Base-by-base conservation (phyloP, 2,329 filamentous ascomycete genomes). In the Bipolaris sorokiniana region DNA sequence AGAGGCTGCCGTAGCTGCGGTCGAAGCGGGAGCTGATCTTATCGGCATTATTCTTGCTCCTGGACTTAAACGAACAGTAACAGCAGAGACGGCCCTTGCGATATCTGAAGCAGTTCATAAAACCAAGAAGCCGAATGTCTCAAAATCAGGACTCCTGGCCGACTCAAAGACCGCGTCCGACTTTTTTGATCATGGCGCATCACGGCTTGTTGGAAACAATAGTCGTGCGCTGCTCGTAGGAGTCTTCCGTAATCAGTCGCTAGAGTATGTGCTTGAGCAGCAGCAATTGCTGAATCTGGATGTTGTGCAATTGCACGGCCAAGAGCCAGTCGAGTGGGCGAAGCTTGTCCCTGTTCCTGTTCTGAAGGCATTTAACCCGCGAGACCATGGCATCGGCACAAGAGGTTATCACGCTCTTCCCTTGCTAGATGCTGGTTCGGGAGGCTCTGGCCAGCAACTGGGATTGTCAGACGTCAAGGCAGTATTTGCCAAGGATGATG, bases 281-380 rank as follows among this genome's bases (percentile, higher is more conserved):
- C 90, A 96, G 67, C 86, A 86, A 63, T 81, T 87, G 11, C 87
- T 97, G 63, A 82, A 84, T 44, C 85, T 99, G 41, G 95, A 99
- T 73, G 80, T 97, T 51, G 91, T 99, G 6, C 95, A 99, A 73
- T 84, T 99, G 2, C 95, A 99, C 72, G 96, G 95, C 7, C 84
- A 89, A 45, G 96, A 99, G 74, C 94, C 95, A 2, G 70, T 97
- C 3, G 95, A 99, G 74, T 99, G 94, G 93, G 89, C 93, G 1
- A 85, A 80, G 44, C 78, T 90, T n/a, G 92, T 99, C 47, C 93
- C 95, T 1, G 92, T 97, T 0, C 95, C 95, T 0, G 93, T 99
- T 5, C 88, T 99, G 62, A 88, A 88, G 64, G 90, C 89, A 48
- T 99, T 98, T 78, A 87, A 88, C 51, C 92, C 92, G 0, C 85